These are phyloP conservation scores for Lactarius tabidus DNA, from an alignment of 768 basidiomycete species.

Conservation along the genomic window DNA sequence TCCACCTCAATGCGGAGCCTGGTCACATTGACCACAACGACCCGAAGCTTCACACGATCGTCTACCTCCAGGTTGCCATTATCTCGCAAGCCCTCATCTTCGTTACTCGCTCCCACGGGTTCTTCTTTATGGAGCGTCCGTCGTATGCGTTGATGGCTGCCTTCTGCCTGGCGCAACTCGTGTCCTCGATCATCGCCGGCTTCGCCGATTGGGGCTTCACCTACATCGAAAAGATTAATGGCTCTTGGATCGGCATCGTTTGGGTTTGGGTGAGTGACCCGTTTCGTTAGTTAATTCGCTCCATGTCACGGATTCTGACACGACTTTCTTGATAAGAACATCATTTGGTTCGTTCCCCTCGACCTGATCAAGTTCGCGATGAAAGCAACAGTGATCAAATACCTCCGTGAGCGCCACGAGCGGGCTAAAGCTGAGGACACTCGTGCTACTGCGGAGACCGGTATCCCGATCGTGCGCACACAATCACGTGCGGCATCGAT, in stretches of 20 bases:
- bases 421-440: constrained; percentile 35
- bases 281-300: background rate
- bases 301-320: background rate
- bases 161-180: constrained; percentile 89
- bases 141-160: constrained; percentile 85
- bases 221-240: constrained; percentile 70
- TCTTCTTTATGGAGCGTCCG: constrained; percentile 97
- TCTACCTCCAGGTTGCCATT: constrained; percentile 96
- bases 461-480: constrained; percentile 78
- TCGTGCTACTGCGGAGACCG: constrained; percentile 38
- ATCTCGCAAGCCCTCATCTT: constrained; percentile 99
- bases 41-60: constrained; percentile 76
- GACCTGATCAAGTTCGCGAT: constrained; percentile 96
- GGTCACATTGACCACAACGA: constrained; percentile 49
- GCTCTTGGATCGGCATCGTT: constrained; percentile 95
- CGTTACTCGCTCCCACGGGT: constrained; percentile 89
- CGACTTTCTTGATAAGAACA: constrained; percentile 54
- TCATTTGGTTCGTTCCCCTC: constrained; percentile 93
- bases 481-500: constrained; percentile 85
- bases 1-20: constrained; percentile 42
- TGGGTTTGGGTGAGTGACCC: constrained; percentile 81
- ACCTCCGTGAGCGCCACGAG: constrained; percentile 62
- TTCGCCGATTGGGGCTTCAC: constrained; percentile 97
- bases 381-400: constrained; percentile 90
- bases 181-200: constrained; percentile 93